phyloP scores from a whole-genome alignment of 192 early-diverging fungal species.

The Coemansia sp. region DNA sequence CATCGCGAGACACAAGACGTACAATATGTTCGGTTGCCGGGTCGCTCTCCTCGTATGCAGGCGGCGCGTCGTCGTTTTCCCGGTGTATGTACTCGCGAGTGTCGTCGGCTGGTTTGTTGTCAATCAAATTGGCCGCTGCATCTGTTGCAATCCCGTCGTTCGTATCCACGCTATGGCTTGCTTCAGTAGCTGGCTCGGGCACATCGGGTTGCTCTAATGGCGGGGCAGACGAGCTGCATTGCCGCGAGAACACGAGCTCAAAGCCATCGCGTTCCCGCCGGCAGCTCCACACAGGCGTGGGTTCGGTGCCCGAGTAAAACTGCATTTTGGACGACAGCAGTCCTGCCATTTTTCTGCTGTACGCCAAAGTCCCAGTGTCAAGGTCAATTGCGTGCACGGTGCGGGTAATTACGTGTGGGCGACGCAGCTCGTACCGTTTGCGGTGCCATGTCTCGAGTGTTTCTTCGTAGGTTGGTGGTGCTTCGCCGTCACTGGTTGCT shows the following conservation, averaged over 20 bases:
- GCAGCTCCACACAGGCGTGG: conserved; percentile 27
- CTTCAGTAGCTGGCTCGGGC: too few species aligned
- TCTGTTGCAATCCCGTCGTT: conserved; percentile 11
- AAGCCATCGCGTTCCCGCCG: conserved; percentile 20
- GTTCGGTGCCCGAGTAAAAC: background rate
- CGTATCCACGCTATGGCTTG: background rate
- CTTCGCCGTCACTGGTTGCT: conserved; percentile 10
- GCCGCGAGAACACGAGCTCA: conserved; percentile 38
- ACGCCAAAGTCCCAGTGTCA: conserved; percentile 7
- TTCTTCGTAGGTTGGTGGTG: conserved; percentile 46
- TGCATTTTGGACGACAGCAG: conserved; percentile 9
- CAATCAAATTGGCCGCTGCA: conserved; percentile 8
- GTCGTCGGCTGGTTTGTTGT: conserved; percentile 30
- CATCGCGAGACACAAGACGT: conserved; percentile 9
- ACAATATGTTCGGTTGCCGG: conserved; percentile 6
- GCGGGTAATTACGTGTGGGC: conserved; percentile 23
- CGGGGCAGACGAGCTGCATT: background rate
- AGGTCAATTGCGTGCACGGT: conserved; percentile 30
- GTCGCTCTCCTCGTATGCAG: conserved; percentile 44
- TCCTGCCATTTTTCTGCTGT: conserved; percentile 12
- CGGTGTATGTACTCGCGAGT: conserved; percentile 23
- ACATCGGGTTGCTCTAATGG: background rate
- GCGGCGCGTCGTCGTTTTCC: conserved; percentile 30
- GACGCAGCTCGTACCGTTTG: conserved; percentile 28
- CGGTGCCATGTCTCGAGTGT: conserved; percentile 24